Percentiles rank a stretch among this genome's conserved stretches.
Conservation (phyloP, 1,139 yeast genomes). For the Blastobotrys apis region DNA sequence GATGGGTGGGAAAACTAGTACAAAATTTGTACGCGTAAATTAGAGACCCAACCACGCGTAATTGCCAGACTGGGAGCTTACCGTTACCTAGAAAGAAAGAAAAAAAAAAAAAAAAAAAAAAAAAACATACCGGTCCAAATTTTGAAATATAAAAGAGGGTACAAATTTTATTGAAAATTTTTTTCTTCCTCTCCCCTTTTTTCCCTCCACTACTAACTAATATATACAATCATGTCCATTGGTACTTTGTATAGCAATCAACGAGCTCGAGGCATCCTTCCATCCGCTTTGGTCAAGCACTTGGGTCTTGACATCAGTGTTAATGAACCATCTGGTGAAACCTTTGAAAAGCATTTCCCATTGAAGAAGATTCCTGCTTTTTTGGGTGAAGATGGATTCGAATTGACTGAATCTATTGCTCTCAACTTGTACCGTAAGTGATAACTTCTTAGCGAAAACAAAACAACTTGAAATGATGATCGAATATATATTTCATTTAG, state of each 20-base stretch:
- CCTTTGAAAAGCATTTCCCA: conserved; percentile 62
- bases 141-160: background rate
- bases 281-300: conserved; percentile 63
- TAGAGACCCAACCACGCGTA: no score
- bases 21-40: no score
- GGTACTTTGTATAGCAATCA: conserved; percentile 33
- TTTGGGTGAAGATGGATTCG: conserved; percentile 73
- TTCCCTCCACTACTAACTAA: conserved; percentile 1
- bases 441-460: background rate
- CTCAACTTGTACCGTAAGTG: conserved; percentile 46
- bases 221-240: conserved; percentile 27
- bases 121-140: background rate
- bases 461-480: conserved; percentile 46
- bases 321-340: conserved; percentile 43
- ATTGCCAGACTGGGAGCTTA: no score
- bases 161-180: background rate
- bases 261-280: conserved; percentile 39
- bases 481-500: conserved; percentile 47
- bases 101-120: background rate
- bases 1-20: no score
- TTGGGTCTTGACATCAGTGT: conserved; percentile 67
- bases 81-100: background rate
- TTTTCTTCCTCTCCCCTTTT: conserved; percentile 4
- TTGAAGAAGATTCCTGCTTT: conserved; percentile 72
- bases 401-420: conserved; percentile 76